Conservation (phyloP, 495 filamentous ascomycete genomes). For the Cairneyella variabilis region DNA sequence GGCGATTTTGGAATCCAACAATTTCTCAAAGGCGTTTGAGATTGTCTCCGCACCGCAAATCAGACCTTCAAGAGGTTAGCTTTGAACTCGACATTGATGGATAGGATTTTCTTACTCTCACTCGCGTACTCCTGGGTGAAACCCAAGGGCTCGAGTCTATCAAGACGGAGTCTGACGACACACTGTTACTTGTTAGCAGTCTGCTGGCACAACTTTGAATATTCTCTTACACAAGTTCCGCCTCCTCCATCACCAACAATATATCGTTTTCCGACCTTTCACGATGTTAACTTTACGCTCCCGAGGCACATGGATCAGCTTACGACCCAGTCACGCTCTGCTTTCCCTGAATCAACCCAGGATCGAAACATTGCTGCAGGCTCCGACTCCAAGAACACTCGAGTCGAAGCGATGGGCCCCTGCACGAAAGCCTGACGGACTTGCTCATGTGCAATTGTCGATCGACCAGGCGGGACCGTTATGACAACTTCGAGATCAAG, state of each 20-base stretch:
- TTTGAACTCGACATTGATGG: neutral
- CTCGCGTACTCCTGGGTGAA: slow-evolving; percentile 7
- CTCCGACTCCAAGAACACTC: slow-evolving; percentile 9
- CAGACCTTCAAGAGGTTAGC: neutral
- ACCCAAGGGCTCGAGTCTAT: neutral
- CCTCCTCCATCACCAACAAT: slow-evolving; percentile 4
- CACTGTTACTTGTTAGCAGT: neutral
- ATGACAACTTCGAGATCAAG: neutral
- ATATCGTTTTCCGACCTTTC: slow-evolving; percentile 1
- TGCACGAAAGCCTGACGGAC: slow-evolving; percentile 9
- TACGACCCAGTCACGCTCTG: neutral
- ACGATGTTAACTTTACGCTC: too few species aligned
- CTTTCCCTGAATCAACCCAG: neutral
- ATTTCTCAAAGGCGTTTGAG: neutral
- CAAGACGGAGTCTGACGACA: neutral
- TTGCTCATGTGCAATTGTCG: neutral
- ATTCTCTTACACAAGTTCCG: slow-evolving; percentile 2
- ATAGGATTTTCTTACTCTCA: neutral
- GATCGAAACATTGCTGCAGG: slow-evolving; percentile 12
- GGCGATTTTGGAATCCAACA: neutral
- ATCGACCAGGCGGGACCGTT: neutral
- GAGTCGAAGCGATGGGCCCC: neutral
- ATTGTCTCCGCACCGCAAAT: slow-evolving; percentile 1
- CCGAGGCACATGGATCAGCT: too few species aligned
- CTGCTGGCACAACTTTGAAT: neutral